These are phyloP conservation scores for Coniella vitis DNA, from an alignment of 2,329 filamentous ascomycete genomes.

Conservation along the genomic window DNA sequence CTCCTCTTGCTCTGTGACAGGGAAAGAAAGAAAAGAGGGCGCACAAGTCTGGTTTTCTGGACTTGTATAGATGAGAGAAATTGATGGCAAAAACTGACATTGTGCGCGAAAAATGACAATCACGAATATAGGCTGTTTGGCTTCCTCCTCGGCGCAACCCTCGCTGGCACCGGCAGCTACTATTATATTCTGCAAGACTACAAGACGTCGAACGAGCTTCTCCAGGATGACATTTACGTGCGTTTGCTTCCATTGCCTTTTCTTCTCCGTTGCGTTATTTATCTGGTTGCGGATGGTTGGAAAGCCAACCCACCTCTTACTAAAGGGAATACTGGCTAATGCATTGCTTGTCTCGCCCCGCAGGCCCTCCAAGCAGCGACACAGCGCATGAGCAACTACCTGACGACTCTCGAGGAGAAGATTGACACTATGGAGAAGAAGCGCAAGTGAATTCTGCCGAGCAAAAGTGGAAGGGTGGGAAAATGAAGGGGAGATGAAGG, in stretches of 20 bases:
- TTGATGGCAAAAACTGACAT: not conserved
- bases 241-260: conserved; percentile 48
- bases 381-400: conserved; percentile 76
- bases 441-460: conserved; percentile 54
- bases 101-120: not conserved
- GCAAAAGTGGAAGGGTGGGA: not conserved
- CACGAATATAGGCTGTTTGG: conserved; percentile 87
- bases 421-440: conserved; percentile 58
- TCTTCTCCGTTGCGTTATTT: too few relatives aligned
- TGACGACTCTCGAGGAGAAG: conserved; percentile 75
- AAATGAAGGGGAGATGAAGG: too few relatives aligned
- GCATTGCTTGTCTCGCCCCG: not conserved
- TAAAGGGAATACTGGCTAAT: conserved; percentile 5
- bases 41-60: too few relatives aligned
- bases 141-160: conserved; percentile 78
- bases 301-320: too few relatives aligned
- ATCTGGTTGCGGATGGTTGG: too few relatives aligned
- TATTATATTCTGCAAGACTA: conserved; percentile 93
- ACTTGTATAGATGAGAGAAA: too few relatives aligned
- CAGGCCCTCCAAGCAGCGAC: conserved; percentile 85
- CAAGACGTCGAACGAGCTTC: conserved; percentile 83
- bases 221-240: conserved; percentile 95
- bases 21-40: too few relatives aligned
- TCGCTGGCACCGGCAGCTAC: conserved; percentile 77
- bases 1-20: not conserved